A percentile compares a stretch with the other conserved stretches of the same genome.
These are phyloP conservation scores for Lathyrus tuberosus DNA, from an alignment of 306 rosid species.

Conservation along the genomic window DNA sequence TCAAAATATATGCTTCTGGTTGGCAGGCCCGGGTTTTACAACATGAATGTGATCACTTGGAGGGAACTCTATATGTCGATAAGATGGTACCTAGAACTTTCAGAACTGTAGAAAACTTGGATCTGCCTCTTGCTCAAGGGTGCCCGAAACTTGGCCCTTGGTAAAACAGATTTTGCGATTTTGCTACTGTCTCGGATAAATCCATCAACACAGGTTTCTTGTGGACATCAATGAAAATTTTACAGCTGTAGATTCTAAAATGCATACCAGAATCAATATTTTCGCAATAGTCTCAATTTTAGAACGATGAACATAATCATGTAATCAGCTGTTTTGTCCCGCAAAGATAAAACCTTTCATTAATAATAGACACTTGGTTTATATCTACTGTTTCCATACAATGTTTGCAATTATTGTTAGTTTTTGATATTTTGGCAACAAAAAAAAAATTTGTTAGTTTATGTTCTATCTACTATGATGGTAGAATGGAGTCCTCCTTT, in stretches of 20 bases:
- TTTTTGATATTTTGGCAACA: too few relatives aligned
- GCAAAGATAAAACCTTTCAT: too few relatives aligned
- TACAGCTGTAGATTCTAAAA: neutral
- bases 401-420: too few relatives aligned
- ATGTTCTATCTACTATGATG: too few relatives aligned
- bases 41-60: slow-evolving; percentile 93
- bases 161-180: slow-evolving; percentile 31
- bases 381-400: too few relatives aligned
- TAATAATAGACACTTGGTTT: too few relatives aligned
- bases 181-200: neutral
- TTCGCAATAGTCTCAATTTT: too few relatives aligned
- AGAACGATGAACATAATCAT: too few relatives aligned
- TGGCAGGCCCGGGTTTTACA: slow-evolving; percentile 97
- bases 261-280: too few relatives aligned
- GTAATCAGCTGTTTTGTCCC: too few relatives aligned
- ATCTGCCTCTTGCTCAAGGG: slow-evolving; percentile 79
- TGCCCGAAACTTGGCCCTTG: slow-evolving; percentile 76
- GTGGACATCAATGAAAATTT: neutral
- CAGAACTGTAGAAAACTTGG: slow-evolving; percentile 70
- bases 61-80: slow-evolving; percentile 85
- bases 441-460: too few relatives aligned
- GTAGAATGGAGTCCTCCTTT: too few relatives aligned
- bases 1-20: slow-evolving; percentile 71
- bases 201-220: slow-evolving; percentile 13
- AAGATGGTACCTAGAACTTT: slow-evolving; percentile 85